Conservation (phyloP, 1,139 yeast species). For the Lodderomyces margitis region DNA sequence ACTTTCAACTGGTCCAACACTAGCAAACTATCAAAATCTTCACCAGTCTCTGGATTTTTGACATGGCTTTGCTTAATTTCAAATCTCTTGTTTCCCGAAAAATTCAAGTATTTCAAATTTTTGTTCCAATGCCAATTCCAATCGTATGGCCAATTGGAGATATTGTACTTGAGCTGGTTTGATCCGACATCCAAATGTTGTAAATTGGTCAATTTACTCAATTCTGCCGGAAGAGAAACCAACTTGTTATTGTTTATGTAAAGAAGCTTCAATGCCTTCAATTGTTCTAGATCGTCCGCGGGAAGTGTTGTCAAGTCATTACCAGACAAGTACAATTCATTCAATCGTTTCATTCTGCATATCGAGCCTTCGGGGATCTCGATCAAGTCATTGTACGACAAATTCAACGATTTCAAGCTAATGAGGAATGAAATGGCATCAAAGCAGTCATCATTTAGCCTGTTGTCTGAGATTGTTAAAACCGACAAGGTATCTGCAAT, state of each 20-base stretch:
- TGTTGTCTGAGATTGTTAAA: conserved; percentile 78
- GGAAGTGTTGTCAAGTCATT: conserved; percentile 78
- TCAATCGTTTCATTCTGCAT: conserved; percentile 54
- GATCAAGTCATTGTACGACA: conserved; percentile 78
- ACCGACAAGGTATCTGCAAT: conserved; percentile 53
- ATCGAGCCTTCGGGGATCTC: conserved; percentile 80
- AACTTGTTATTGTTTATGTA: conserved; percentile 82
- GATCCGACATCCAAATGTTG: conserved; percentile 87
- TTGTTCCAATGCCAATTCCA: conserved; percentile 96
- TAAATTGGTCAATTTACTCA: conserved; percentile 65
- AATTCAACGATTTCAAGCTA: conserved; percentile 62
- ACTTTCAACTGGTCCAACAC: conserved; percentile 69
- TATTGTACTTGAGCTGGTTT: conserved; percentile 85
- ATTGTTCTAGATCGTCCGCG: conserved; percentile 73
- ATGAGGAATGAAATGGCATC: conserved; percentile 61
- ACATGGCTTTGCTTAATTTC: conserved; percentile 71
- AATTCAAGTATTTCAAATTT: conserved; percentile 74
- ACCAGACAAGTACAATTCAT: conserved; percentile 80
- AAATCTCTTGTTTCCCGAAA: conserved; percentile 88
- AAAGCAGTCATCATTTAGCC: conserved; percentile 75
- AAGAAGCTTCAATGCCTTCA: conserved; percentile 58
- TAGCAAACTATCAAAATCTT: conserved; percentile 73
- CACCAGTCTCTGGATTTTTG: conserved; percentile 44
- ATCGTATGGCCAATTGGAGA: conserved; percentile 92
- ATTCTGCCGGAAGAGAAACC: conserved; percentile 85